Evolutionary conservation across 1,284 basidiomycete genomes (phyloP).

Genomic region (Lentinula novae-zelandiae): DNA sequence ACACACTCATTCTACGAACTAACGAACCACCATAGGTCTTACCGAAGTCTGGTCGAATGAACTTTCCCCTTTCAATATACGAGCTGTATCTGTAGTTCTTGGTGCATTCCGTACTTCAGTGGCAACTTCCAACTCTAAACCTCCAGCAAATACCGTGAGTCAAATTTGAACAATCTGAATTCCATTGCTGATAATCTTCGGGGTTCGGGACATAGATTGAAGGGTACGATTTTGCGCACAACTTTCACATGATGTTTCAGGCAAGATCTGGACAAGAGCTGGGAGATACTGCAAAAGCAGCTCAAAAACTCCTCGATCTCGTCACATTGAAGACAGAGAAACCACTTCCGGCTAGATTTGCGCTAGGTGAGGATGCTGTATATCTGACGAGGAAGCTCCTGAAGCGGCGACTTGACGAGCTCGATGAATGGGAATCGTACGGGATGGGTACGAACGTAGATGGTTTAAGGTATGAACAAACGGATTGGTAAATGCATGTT

Average conservation of each 20-base stretch:
- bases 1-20: no score
- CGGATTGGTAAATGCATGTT: not conserved
- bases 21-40: not conserved
- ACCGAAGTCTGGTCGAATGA: slow-evolving; percentile 12
- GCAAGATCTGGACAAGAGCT: slow-evolving; percentile 7
- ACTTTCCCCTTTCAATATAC: slow-evolving; percentile 13
- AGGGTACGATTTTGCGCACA: not conserved
- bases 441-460: slow-evolving; percentile 7
- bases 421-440: slow-evolving; percentile 5
- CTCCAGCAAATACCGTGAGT: slow-evolving; percentile 5
- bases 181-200: no score
- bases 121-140: slow-evolving; percentile 1
- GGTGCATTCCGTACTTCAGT: slow-evolving; percentile 13
- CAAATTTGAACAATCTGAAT: no score
- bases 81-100: slow-evolving; percentile 6
- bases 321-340: slow-evolving; percentile 3
- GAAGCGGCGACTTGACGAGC: not conserved
- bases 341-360: slow-evolving; percentile 1
- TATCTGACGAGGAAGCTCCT: not conserved
- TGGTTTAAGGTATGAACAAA: not conserved
- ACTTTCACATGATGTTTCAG: not conserved
- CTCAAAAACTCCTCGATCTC: slow-evolving; percentile 9
- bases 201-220: slow-evolving; percentile 1
- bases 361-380: slow-evolving; percentile 8
- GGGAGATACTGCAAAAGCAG: slow-evolving; percentile 10